Percentiles rank a stretch among this genome's conserved stretches.
Evolutionary conservation across 257 asterid species (phyloP).

Genomic region (Osmanthus fragrans): DNA sequence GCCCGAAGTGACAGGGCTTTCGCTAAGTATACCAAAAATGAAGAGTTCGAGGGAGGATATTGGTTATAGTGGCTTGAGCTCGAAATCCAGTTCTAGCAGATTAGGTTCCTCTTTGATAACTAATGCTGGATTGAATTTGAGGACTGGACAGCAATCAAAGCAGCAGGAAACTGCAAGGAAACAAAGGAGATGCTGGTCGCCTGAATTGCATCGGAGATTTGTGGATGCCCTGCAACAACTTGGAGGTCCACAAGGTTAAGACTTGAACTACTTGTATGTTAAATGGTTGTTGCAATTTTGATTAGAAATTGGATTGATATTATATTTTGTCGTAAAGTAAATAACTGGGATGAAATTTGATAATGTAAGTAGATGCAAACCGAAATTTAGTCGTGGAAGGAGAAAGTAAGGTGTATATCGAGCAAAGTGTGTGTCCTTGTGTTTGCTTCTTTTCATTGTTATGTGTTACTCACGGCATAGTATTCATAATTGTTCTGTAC

Average conservation of each 20-base stretch:
- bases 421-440: background rate
- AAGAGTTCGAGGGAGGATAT: slow-evolving; percentile 43
- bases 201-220: slow-evolving; percentile 53
- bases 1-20: slow-evolving; percentile 51
- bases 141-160: slow-evolving; percentile 16
- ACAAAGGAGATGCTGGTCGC: slow-evolving; percentile 66
- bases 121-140: slow-evolving; percentile 23
- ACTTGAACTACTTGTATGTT: slow-evolving; percentile 3
- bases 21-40: slow-evolving; percentile 60
- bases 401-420: background rate
- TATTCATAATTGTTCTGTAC: background rate
- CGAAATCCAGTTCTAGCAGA: slow-evolving; percentile 22
- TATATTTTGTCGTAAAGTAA: background rate
- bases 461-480: no score
- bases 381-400: background rate
- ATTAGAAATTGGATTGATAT: background rate
- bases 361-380: background rate
- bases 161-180: slow-evolving; percentile 41
- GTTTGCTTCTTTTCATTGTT: background rate
- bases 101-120: slow-evolving; percentile 29
- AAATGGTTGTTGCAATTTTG: background rate
- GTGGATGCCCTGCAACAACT: slow-evolving; percentile 52
- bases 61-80: slow-evolving; percentile 27
- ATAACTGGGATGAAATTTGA: background rate
- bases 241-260: slow-evolving; percentile 59